Evolutionary conservation across 257 asterid species (phyloP).

Genomic region (Solanum lycopersicoides): DNA sequence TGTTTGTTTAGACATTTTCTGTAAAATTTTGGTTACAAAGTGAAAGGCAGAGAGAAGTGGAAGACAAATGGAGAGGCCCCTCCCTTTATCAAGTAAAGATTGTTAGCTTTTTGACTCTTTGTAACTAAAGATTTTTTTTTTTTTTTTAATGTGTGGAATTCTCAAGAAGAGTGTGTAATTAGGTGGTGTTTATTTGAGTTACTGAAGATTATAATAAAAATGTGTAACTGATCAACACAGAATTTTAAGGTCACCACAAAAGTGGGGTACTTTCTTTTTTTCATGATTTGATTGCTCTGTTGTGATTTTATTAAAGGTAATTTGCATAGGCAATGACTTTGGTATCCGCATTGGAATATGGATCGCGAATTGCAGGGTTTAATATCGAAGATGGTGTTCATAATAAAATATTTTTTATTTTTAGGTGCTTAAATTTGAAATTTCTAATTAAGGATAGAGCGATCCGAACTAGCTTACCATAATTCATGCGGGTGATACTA

Average conservation of each 20-base stretch:
- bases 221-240: background rate
- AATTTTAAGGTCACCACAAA: background rate
- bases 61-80: background rate
- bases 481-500: too few species aligned
- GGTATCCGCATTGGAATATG: too few species aligned
- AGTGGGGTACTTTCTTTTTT: background rate
- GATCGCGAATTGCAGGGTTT: background rate
- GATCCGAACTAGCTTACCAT: background rate
- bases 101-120: background rate
- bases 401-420: background rate
- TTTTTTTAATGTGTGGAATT: background rate
- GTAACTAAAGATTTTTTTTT: background rate
- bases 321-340: background rate
- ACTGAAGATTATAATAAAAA: background rate
- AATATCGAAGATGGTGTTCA: rapidly evolving
- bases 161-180: background rate
- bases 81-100: background rate
- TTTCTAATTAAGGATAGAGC: background rate
- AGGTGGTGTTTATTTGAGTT: background rate
- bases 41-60: background rate
- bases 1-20: conserved; percentile 56
- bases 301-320: background rate
- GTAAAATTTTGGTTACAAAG: background rate
- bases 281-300: background rate
- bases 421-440: background rate